Conservation (phyloP, 2,329 filamentous ascomycete species). For the Colletotrichum costaricense region DNA sequence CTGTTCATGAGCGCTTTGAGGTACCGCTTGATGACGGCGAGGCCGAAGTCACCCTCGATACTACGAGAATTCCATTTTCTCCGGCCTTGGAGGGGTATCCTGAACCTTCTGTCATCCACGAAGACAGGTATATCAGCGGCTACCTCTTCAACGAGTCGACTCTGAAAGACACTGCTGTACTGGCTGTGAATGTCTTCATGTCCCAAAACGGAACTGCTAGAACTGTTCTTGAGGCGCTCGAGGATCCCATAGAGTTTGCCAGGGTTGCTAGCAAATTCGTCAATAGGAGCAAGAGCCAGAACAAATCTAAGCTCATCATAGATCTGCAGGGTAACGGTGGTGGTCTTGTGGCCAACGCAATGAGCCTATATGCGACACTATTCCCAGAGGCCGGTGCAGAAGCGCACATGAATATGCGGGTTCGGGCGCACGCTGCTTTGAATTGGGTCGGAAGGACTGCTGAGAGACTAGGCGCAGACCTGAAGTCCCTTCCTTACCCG, state of each 20-base stretch:
- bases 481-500: conserved; percentile 8
- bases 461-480: background rate
- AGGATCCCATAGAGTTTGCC: conserved; percentile 13
- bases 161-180: conserved; percentile 25
- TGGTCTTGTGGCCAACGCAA: conserved; percentile 49
- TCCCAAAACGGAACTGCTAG: background rate
- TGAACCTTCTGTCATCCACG: conserved; percentile 21
- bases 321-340: conserved; percentile 73
- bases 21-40: background rate
- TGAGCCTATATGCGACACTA: conserved; percentile 23
- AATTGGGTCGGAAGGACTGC: conserved; percentile 24
- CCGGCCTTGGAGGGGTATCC: conserved; percentile 25
- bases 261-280: conserved; percentile 51
- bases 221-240: background rate
- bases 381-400: conserved; percentile 18
- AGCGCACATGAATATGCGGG: conserved; percentile 28
- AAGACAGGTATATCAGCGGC: conserved; percentile 27
- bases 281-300: conserved; percentile 52
- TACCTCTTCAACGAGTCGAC: conserved; percentile 13
- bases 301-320: conserved; percentile 70
- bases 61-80: background rate
- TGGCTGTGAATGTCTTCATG: conserved; percentile 28
- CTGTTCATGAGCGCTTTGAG: conserved; percentile 33
- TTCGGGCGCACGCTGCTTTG: conserved; percentile 25
- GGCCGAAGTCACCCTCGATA: background rate